Evolutionary conservation across 192 early-diverging fungal species (phyloP).

Genomic region (Chytriomyces hyalinus): DNA sequence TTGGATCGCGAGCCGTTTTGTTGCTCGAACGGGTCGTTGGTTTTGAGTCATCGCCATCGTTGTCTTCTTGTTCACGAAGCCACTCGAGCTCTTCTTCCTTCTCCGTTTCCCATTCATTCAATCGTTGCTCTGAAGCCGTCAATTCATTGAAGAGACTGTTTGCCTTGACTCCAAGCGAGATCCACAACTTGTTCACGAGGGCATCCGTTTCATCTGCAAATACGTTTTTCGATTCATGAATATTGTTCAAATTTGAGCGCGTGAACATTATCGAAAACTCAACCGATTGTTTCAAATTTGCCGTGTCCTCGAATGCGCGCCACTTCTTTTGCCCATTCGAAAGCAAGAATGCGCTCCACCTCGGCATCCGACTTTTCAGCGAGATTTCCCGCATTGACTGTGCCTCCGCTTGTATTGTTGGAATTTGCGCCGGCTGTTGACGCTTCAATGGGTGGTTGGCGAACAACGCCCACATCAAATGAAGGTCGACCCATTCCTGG

Average conservation of each 20-base stretch:
- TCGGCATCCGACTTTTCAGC: constrained; percentile 3
- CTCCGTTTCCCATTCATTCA: constrained; percentile 12
- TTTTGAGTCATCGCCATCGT: not conserved
- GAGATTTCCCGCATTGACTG: no score
- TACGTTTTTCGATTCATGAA: not conserved
- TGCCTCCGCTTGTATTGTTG: no score
- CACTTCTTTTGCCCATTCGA: constrained; percentile 35
- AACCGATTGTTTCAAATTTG: constrained; percentile 19
- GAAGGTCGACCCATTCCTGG: no score
- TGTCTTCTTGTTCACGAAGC: not conserved
- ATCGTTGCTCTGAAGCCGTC: not conserved
- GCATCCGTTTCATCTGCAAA: constrained; percentile 15
- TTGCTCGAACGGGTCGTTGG: not conserved
- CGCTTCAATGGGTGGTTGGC: no score
- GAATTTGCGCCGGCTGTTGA: no score
- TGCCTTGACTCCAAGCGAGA: constrained; percentile 9
- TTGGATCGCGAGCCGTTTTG: not conserved
- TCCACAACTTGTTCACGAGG: constrained; percentile 29
- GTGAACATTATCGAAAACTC: not conserved
- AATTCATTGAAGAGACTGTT: not conserved
- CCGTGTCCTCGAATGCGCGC: constrained; percentile 10
- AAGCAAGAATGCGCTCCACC: constrained; percentile 1
- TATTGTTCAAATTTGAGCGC: not conserved
- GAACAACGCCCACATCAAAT: no score
- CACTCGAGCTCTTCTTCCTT: constrained; percentile 10